A percentile compares a stretch with the other conserved stretches of the same genome.
phyloP scores from a whole-genome alignment of 1,139 yeast species.

The Pichia sp. region DNA sequence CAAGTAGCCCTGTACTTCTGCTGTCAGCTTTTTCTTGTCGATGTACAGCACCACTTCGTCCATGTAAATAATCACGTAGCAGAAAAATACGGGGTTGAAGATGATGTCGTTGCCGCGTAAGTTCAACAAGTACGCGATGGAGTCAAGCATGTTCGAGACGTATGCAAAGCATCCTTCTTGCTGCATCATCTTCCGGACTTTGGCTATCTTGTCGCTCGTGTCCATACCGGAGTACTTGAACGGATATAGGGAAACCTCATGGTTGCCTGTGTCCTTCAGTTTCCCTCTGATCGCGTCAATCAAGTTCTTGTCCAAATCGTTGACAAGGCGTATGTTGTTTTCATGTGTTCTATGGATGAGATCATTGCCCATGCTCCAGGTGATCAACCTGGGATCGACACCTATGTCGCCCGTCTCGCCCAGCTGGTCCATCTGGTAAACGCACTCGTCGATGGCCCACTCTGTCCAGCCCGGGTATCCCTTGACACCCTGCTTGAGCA shows the following conservation, averaged over 20 bases:
- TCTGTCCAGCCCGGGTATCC: conserved; percentile 50
- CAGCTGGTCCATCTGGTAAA: conserved; percentile 20
- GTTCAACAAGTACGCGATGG: conserved; percentile 53
- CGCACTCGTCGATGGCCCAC: conserved; percentile 40
- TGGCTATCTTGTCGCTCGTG: conserved; percentile 34
- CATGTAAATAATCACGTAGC: conserved; percentile 40
- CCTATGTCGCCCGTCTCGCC: conserved; percentile 21
- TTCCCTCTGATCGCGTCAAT: conserved; percentile 35
- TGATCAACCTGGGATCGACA: conserved; percentile 35
- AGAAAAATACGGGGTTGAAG: conserved; percentile 49
- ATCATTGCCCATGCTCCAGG: conserved; percentile 29
- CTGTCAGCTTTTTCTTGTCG: conserved; percentile 35
- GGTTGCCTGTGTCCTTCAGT: neutral
- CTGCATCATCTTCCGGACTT: conserved; percentile 22
- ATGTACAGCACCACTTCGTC: conserved; percentile 38
- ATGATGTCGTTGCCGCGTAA: conserved; percentile 47
- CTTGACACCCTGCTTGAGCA: conserved; percentile 47
- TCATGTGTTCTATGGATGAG: conserved; percentile 31
- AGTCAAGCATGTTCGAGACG: conserved; percentile 46
- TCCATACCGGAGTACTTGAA: conserved; percentile 43
- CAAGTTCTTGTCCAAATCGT: conserved; percentile 42
- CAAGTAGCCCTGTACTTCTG: conserved; percentile 30
- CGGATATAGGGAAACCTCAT: neutral
- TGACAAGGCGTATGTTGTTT: conserved; percentile 40
- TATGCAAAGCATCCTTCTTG: conserved; percentile 21